Conservation (phyloP, 495 filamentous ascomycete genomes). For the Glonium stellatum region DNA sequence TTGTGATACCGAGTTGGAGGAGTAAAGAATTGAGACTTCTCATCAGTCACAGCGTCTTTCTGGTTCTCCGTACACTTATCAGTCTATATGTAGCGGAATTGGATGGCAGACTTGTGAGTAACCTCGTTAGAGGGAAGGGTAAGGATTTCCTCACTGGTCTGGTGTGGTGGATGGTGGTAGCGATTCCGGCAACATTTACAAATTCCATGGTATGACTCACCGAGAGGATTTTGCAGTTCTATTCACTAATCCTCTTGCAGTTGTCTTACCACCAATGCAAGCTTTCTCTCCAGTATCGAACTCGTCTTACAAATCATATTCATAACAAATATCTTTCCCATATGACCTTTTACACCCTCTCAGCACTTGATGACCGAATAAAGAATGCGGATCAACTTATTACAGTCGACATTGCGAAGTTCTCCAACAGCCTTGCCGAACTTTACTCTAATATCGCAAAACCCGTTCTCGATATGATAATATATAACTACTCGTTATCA, state of each 20-base stretch:
- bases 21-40: constrained; percentile 83
- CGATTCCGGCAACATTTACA: constrained; percentile 95
- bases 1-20: constrained; percentile 82
- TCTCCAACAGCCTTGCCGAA: constrained; percentile 90
- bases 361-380: constrained; percentile 91
- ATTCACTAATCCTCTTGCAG: constrained; percentile 38
- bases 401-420: constrained; percentile 90
- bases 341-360: constrained; percentile 96
- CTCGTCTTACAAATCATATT: constrained; percentile 82
- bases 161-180: constrained; percentile 98
- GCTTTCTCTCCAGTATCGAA: constrained; percentile 84
- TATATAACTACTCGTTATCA: constrained; percentile 91
- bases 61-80: constrained; percentile 79
- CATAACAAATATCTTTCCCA: constrained; percentile 90
- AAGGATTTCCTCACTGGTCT: constrained; percentile 83
- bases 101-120: constrained; percentile 87
- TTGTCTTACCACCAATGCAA: constrained; percentile 97
- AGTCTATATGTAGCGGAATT: constrained; percentile 94
- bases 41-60: constrained; percentile 73
- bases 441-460: constrained; percentile 98
- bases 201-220: constrained; percentile 81
- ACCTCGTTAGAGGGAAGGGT: constrained; percentile 81
- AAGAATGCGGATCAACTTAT: constrained; percentile 98
- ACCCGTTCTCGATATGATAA: constrained; percentile 85
- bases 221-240: background rate